A percentile compares a stretch with the other conserved stretches of the same genome.
These are phyloP conservation scores for Arabidopsis hybrid DNA, from an alignment of 441 rosid genomes.

Conservation along the genomic window DNA sequence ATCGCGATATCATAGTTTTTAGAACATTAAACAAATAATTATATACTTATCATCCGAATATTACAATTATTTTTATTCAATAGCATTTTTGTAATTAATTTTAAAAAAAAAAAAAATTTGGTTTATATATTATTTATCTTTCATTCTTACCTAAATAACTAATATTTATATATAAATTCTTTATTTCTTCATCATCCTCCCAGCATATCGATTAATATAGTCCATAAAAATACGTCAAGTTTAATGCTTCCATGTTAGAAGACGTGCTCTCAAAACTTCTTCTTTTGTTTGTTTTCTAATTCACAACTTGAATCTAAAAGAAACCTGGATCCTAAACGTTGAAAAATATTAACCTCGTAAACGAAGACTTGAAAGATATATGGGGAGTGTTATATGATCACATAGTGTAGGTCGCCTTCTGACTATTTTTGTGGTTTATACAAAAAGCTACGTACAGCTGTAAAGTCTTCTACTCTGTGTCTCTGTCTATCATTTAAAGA, in stretches of 20 bases:
- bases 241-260: background rate
- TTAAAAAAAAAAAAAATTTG: too few species aligned
- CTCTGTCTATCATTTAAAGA: constrained; percentile 25
- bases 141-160: too few species aligned
- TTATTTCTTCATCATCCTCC: too few species aligned
- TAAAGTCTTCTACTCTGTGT: constrained; percentile 4
- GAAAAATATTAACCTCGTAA: background rate
- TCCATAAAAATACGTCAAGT: background rate
- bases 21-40: too few species aligned
- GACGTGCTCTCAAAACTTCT: constrained; percentile 14
- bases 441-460: constrained; percentile 34
- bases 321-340: background rate
- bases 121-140: too few species aligned
- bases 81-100: too few species aligned
- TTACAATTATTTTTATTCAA: too few species aligned
- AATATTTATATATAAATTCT: too few species aligned
- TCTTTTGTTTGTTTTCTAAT: background rate
- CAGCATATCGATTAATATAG: too few species aligned
- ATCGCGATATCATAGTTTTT: too few species aligned
- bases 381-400: background rate
- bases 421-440: constrained; percentile 6
- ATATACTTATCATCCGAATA: too few species aligned
- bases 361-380: background rate
- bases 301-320: constrained; percentile 2
- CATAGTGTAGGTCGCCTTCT: constrained; percentile 29